phyloP scores from a whole-genome alignment of 768 basidiomycete species.

The Agrocybe pediades region DNA sequence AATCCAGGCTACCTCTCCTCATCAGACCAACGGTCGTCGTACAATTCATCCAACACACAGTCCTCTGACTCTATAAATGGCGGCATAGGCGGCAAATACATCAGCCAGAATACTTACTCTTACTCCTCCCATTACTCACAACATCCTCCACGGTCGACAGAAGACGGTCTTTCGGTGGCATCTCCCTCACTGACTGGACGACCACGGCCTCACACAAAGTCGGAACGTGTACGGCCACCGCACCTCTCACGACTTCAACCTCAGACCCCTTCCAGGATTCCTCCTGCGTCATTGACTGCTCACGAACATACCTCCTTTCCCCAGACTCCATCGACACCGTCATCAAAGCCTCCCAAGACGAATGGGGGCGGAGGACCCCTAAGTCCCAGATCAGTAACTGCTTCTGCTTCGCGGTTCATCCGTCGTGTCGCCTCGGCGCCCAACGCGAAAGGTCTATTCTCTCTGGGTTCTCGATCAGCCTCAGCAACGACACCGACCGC shows the following conservation, averaged over 20 bases:
- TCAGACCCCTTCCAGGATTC: constrained; percentile 27
- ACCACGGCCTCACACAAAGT: constrained; percentile 44
- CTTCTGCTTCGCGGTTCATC: constrained; percentile 84
- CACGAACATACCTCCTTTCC: constrained; percentile 46
- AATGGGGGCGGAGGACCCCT: constrained; percentile 52
- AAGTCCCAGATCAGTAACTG: constrained; percentile 69
- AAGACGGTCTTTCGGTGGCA: constrained; percentile 37
- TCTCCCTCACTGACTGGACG: constrained; percentile 24
- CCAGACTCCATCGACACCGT: constrained; percentile 12
- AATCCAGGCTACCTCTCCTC: constrained; percentile 47
- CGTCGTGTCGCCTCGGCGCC: constrained; percentile 96
- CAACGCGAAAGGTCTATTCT: constrained; percentile 91
- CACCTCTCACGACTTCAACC: constrained; percentile 18
- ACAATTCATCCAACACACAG: constrained; percentile 75
- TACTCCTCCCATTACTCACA: constrained; percentile 33
- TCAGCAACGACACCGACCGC: constrained; percentile 34
- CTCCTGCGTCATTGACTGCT: constrained; percentile 44
- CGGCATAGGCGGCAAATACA: constrained; percentile 28
- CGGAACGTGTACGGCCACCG: constrained; percentile 31
- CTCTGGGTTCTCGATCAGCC: constrained; percentile 54
- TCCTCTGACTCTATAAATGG: constrained; percentile 70
- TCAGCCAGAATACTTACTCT: constrained; percentile 25
- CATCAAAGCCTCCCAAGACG: constrained; percentile 42
- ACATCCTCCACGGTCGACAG: constrained; percentile 38
- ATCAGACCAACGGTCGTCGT: constrained; percentile 71